phyloP scores from a whole-genome alignment of 495 filamentous ascomycete genomes.

The Penicillium alfredii region DNA sequence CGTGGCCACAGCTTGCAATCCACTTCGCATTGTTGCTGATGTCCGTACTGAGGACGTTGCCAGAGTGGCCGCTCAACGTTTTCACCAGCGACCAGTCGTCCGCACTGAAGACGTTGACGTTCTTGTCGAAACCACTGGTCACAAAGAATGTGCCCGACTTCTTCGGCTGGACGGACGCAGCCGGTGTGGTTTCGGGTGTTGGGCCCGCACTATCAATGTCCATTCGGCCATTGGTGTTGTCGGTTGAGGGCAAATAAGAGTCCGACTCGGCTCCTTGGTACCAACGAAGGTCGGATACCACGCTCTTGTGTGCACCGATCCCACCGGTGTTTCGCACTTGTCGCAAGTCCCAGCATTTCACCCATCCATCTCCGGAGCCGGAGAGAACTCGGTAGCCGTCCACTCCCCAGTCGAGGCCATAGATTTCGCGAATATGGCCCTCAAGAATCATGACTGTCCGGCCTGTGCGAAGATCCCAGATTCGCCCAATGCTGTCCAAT shows the following conservation, averaged over 20 bases:
- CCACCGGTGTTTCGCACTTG: constrained; percentile 76
- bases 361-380: constrained; percentile 89
- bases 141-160: constrained; percentile 86
- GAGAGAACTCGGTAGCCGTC: constrained; percentile 86
- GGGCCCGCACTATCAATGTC: constrained; percentile 46
- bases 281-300: constrained; percentile 91
- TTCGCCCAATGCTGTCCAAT: constrained; percentile 85
- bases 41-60: constrained; percentile 85
- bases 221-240: constrained; percentile 56
- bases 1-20: constrained; percentile 90
- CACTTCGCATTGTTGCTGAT: constrained; percentile 77
- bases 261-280: constrained; percentile 74
- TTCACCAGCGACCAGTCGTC: constrained; percentile 94
- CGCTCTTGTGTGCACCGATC: constrained; percentile 85
- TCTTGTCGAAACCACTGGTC: constrained; percentile 86
- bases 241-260: constrained; percentile 50
- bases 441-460: constrained; percentile 95
- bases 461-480: constrained; percentile 95
- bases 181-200: constrained; percentile 9
- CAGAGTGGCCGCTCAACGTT: constrained; percentile 81
- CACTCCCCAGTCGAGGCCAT: constrained; percentile 83
- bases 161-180: constrained; percentile 39
- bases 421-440: constrained; percentile 88
- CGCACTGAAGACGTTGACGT: constrained; percentile 89
- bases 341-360: constrained; percentile 95